Evolutionary conservation across 2,329 filamentous ascomycete genomes (phyloP).

Genomic region (Pseudogymnoascus sp.): DNA sequence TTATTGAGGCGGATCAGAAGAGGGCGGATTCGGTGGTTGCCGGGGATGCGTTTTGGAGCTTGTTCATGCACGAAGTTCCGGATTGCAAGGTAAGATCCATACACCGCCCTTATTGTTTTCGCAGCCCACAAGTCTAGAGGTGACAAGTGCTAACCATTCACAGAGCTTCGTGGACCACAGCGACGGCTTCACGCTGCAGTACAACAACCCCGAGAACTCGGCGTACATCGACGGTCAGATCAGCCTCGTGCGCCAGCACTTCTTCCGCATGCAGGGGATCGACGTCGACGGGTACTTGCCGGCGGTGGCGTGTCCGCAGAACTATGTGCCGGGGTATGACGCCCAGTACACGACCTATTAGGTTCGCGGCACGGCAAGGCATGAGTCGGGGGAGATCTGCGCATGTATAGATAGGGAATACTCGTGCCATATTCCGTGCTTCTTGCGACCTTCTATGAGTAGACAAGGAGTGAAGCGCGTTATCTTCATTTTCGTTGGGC

Average conservation of each 20-base stretch:
- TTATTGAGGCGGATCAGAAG: conserved; percentile 30
- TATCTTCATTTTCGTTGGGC: conserved; percentile 7
- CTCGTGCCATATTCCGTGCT: background rate
- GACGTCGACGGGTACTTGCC: conserved; percentile 30
- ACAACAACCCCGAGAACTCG: conserved; percentile 36
- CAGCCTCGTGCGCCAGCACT: conserved; percentile 36
- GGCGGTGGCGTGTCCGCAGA: conserved; percentile 31
- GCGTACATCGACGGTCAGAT: conserved; percentile 31
- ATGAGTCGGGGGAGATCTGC: background rate
- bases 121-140: too few species aligned
- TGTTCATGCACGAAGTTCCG: conserved; percentile 38
- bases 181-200: conserved; percentile 39
- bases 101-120: background rate
- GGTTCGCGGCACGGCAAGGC: background rate
- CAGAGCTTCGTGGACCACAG: conserved; percentile 36
- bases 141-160: too few species aligned
- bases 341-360: conserved; percentile 15
- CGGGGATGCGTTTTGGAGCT: conserved; percentile 39
- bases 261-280: conserved; percentile 33
- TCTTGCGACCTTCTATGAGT: background rate
- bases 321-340: conserved; percentile 20
- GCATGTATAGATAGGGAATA: background rate
- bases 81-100: conserved; percentile 32
- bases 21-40: conserved; percentile 24
- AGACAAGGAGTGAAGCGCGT: background rate